Evolutionary conservation across 495 filamentous ascomycete species (phyloP).

Genomic region (Haplographium delicatum): DNA sequence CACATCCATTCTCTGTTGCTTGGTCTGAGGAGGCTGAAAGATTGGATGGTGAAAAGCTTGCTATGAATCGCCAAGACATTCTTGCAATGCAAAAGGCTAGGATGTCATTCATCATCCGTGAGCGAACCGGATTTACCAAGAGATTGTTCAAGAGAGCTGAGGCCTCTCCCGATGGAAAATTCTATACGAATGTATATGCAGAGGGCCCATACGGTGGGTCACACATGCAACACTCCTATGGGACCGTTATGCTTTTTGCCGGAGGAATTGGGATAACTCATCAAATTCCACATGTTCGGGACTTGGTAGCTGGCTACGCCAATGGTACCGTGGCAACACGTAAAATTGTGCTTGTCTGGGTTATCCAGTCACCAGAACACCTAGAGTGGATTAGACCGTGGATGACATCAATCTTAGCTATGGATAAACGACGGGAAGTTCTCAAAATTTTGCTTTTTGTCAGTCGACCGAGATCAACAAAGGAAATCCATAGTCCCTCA

Average conservation of each 20-base stretch:
- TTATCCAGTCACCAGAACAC: constrained; percentile 80
- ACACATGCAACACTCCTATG: constrained; percentile 59
- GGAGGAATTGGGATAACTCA: constrained; percentile 88
- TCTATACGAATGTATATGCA: constrained; percentile 58
- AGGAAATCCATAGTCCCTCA: constrained; percentile 77
- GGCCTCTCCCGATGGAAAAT: constrained; percentile 49
- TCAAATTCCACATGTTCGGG: constrained; percentile 70
- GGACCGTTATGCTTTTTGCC: constrained; percentile 80
- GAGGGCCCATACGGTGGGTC: constrained; percentile 81
- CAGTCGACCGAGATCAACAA: constrained; percentile 69
- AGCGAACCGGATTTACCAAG: constrained; percentile 78
- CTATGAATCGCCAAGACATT: constrained; percentile 52
- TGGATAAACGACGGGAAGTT: constrained; percentile 76
- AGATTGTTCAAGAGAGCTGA: constrained; percentile 65
- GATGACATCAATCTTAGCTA: constrained; percentile 90
- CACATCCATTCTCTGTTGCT: constrained; percentile 62
- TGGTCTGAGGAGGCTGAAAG: constrained; percentile 54
- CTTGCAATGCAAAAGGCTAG: constrained; percentile 53
- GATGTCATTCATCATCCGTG: constrained; percentile 74
- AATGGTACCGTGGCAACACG: constrained; percentile 70
- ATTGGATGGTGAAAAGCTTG: constrained; percentile 44
- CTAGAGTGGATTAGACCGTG: constrained; percentile 89
- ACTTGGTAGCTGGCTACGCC: constrained; percentile 64
- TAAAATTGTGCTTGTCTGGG: constrained; percentile 82
- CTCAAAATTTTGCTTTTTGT: constrained; percentile 86